Percentiles rank a stretch among this genome's conserved stretches.
Evolutionary conservation across 495 filamentous ascomycete species (phyloP).

Genomic region (Elasticomyces elasticus): DNA sequence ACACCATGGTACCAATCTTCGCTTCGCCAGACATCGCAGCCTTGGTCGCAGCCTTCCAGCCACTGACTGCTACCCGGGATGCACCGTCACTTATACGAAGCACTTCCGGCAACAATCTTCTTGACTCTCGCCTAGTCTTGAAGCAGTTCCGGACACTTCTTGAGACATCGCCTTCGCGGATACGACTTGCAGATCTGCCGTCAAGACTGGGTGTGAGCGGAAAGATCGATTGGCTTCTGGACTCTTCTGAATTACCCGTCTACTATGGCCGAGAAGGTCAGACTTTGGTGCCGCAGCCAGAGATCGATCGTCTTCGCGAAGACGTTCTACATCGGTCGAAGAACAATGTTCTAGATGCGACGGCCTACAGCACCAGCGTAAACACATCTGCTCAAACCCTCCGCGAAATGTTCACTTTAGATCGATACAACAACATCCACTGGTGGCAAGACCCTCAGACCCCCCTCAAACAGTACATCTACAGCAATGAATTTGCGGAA

Average conservation of each 20-base stretch:
- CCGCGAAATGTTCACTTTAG: not conserved
- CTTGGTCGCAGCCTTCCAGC: conserved; percentile 13
- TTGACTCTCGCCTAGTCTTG: conserved; percentile 4
- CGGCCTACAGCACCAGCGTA: not conserved
- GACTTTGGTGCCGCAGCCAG: not conserved
- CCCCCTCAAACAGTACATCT: not conserved
- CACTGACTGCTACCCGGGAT: conserved; percentile 5
- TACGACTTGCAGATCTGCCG: conserved; percentile 9
- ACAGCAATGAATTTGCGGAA: not conserved
- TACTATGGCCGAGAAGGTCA: conserved; percentile 4
- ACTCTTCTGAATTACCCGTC: not conserved
- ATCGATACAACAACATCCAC: not conserved
- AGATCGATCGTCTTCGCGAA: not conserved
- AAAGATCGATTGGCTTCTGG: conserved; percentile 9
- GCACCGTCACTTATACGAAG: conserved; percentile 11
- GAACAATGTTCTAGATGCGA: not conserved
- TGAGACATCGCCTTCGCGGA: conserved; percentile 1
- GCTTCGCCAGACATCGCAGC: conserved; percentile 14
- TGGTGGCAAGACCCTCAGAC: not conserved
- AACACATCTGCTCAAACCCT: not conserved
- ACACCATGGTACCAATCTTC: conserved; percentile 16
- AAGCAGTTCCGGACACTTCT: conserved; percentile 3
- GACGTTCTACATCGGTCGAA: not conserved
- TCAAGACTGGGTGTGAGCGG: conserved; percentile 2
- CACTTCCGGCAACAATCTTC: conserved; percentile 4